phyloP scores from a whole-genome alignment of 129 eudicot genomes.

The Lactuca saligna region DNA sequence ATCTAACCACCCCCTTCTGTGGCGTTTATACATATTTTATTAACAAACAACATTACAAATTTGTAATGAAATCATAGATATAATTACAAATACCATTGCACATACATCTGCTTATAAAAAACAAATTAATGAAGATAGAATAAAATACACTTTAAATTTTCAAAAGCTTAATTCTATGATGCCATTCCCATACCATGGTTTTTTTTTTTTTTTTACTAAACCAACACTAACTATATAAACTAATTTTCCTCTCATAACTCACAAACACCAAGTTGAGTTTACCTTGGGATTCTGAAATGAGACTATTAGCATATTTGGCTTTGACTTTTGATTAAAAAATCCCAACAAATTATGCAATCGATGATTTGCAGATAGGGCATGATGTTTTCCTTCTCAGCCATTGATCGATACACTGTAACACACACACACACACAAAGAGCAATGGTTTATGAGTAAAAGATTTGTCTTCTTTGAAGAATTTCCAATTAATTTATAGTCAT shows the following conservation, averaged over 20 bases:
- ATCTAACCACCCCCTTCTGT: too few species aligned
- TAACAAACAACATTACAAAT: too few species aligned
- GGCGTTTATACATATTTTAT: too few species aligned
- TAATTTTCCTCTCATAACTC: not conserved
- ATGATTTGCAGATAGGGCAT: slow-evolving; percentile 82
- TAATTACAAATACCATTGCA: too few species aligned
- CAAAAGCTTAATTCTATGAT: not conserved
- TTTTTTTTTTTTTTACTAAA: too few species aligned
- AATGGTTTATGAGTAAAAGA: not conserved
- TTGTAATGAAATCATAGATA: too few species aligned
- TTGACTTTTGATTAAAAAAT: not conserved
- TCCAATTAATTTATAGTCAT: not conserved
- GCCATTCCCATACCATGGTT: not conserved
- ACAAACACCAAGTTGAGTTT: not conserved
- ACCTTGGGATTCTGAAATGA: not conserved
- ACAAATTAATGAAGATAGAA: not conserved
- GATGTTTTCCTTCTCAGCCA: slow-evolving; percentile 71
- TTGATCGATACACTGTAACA: slow-evolving; percentile 73
- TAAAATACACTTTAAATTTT: not conserved
- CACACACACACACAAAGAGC: not conserved
- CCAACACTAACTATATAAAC: not conserved
- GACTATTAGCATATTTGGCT: not conserved
- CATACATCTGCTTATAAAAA: too few species aligned
- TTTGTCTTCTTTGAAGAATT: too few species aligned
- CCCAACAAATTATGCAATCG: slow-evolving; percentile 39